These are phyloP conservation scores for Paxillus rubicundulus DNA, from an alignment of 768 basidiomycete genomes.

Conservation along the genomic window DNA sequence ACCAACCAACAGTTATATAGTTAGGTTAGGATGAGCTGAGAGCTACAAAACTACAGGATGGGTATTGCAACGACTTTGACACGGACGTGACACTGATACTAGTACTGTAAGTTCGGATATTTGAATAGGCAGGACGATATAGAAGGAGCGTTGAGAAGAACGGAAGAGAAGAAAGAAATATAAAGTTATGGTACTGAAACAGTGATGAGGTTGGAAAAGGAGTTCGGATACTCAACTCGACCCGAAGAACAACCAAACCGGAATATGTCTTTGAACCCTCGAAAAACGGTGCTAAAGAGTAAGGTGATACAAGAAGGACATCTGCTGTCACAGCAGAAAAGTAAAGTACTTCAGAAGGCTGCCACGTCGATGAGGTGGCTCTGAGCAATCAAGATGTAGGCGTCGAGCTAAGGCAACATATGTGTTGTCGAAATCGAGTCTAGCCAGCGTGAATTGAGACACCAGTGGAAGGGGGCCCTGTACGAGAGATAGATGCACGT, in stretches of 20 bases:
- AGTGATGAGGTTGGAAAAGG: slow-evolving; percentile 20
- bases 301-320: slow-evolving; percentile 17
- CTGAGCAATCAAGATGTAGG: slow-evolving; percentile 19
- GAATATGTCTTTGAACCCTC: slow-evolving; percentile 10
- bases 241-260: slow-evolving; percentile 19
- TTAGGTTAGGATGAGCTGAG: slow-evolving; percentile 8
- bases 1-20: background rate
- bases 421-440: slow-evolving; percentile 9
- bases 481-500: slow-evolving; percentile 8
- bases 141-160: slow-evolving; percentile 13
- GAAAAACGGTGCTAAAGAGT: slow-evolving; percentile 11
- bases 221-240: slow-evolving; percentile 24
- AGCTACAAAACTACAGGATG: slow-evolving; percentile 36
- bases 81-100: slow-evolving; percentile 30
- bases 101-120: slow-evolving; percentile 27
- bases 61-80: slow-evolving; percentile 33
- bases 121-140: slow-evolving; percentile 10
- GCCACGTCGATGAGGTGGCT: slow-evolving; percentile 4
- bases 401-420: slow-evolving; percentile 8
- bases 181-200: slow-evolving; percentile 32
- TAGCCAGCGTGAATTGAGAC: slow-evolving; percentile 24
- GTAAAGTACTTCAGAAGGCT: background rate
- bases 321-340: background rate
- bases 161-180: slow-evolving; percentile 19
- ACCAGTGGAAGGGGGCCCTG: slow-evolving; percentile 7